A percentile compares a stretch with the other conserved stretches of the same genome.
These are phyloP conservation scores for Magnolia officinalis DNA, from an alignment of 164 flowering plant genomes.

Conservation along the genomic window DNA sequence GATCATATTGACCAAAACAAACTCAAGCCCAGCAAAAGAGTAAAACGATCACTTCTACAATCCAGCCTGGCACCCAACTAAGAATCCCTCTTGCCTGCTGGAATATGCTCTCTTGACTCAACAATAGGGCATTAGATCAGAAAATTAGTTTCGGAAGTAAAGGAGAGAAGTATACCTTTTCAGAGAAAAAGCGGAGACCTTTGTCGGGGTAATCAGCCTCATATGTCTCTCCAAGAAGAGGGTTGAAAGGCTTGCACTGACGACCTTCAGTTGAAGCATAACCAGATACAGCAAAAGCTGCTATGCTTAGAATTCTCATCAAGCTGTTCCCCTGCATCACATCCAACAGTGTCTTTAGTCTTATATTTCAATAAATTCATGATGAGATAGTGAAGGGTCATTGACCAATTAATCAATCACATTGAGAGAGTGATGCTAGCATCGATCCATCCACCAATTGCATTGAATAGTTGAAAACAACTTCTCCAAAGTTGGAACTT, in stretches of 20 bases:
- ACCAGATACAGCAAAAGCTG: conserved; percentile 98
- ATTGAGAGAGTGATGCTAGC: neutral
- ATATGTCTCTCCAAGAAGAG: conserved; percentile 97
- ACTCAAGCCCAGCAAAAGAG: no score
- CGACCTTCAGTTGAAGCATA: conserved; percentile 99
- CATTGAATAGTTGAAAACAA: neutral
- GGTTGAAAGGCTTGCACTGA: conserved; percentile 98
- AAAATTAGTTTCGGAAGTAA: neutral
- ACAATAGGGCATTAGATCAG: neutral
- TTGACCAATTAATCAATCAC: neutral
- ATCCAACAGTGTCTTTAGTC: neutral
- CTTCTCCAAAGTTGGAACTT: neutral
- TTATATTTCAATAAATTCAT: neutral
- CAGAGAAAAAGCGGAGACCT: conserved; percentile 95
- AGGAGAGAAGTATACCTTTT: conserved; percentile 50
- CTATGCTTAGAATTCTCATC: conserved; percentile 88
- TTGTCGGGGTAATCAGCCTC: conserved; percentile 99
- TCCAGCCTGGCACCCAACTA: no score
- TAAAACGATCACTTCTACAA: no score
- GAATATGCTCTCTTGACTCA: no score
- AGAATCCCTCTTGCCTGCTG: no score
- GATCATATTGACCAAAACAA: no score
- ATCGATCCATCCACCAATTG: neutral
- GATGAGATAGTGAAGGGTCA: no score
- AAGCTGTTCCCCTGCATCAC: conserved; percentile 85